phyloP scores from a whole-genome alignment of 768 basidiomycete species.

The Leccinum pellstonianum region DNA sequence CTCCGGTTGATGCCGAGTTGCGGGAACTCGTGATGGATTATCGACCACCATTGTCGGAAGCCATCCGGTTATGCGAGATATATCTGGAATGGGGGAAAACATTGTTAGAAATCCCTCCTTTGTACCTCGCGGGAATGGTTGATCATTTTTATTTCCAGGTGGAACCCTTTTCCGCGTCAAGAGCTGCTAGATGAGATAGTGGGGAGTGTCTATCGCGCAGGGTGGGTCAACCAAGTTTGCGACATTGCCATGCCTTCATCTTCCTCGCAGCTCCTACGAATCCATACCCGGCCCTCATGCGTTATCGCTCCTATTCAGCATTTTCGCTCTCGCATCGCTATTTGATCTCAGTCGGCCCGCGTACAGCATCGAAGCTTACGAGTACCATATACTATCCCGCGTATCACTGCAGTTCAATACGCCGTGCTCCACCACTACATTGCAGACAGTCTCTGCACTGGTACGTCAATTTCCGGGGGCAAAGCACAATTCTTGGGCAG shows the following conservation, averaged over 20 bases:
- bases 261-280: slow-evolving; percentile 38
- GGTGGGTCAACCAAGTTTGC: slow-evolving; percentile 34
- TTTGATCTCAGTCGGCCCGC: slow-evolving; percentile 52
- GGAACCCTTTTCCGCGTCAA: slow-evolving; percentile 49
- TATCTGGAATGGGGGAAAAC: slow-evolving; percentile 63
- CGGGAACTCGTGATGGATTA: slow-evolving; percentile 44
- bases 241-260: slow-evolving; percentile 2
- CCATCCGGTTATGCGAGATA: slow-evolving; percentile 57
- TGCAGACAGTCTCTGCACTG: slow-evolving; percentile 53
- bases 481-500: slow-evolving; percentile 14
- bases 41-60: slow-evolving; percentile 59
- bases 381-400: slow-evolving; percentile 61
- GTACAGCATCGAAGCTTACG: slow-evolving; percentile 53
- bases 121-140: not conserved
- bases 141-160: slow-evolving; percentile 36
- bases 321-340: slow-evolving; percentile 66
- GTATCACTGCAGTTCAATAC: slow-evolving; percentile 51
- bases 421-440: slow-evolving; percentile 46
- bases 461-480: slow-evolving; percentile 37
- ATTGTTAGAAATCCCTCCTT: slow-evolving; percentile 41
- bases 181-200: slow-evolving; percentile 60
- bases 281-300: slow-evolving; percentile 45
- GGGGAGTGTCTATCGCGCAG: slow-evolving; percentile 50
- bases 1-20: slow-evolving; percentile 35
- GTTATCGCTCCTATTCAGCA: slow-evolving; percentile 59